Evolutionary conservation across 306 rosid genomes (phyloP), one percentile per base, ranked within the genome.

Genomic region (Vigna angularis): DNA sequence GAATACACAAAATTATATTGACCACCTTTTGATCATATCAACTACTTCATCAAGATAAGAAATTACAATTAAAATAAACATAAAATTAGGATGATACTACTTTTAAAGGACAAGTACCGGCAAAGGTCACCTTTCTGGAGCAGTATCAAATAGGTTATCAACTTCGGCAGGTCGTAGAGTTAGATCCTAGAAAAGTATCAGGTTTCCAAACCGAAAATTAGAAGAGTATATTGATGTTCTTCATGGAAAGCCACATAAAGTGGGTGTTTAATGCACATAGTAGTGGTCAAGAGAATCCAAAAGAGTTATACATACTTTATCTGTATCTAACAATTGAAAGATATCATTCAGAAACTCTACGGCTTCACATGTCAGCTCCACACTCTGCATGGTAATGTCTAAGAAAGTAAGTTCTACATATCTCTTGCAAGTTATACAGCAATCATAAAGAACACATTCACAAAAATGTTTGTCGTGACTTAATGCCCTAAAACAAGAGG

Each of bases 361-460:
- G 45, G 97, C 96, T 84, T 89, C 93, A 80, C 47, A 72, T 62
- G 96, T 86, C 74, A 94, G 89, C 89, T 94, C 98, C 93, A 94
- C 79, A 68, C 94, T 90, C 98, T 92, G 84, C 80, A 85, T 79
- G 24, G 84, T 42, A 61, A 81, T 74, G 75, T 72, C 77, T 57
- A 79, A 72, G 52, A 78, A 82, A 72, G 66, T 73, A 53, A 66
- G 32, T 77, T 42, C 18, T 34, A 32, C 53, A 77, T 64, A 64
- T 70, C 59, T 20, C 16, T 65, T 59, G 61, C 69, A 66, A 53
- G 67, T 66, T 66, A 73, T 53, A 69, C 4, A 53, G 63, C 49
- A 65, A 57, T 16, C 30, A n/a, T 34, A 76, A 59, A 76, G 61
- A 82, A 70, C 50, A 38, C 17, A 38, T 66, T 61, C 62, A 61